Conservation (phyloP, 148 eudicot species). For the Silene conica region DNA sequence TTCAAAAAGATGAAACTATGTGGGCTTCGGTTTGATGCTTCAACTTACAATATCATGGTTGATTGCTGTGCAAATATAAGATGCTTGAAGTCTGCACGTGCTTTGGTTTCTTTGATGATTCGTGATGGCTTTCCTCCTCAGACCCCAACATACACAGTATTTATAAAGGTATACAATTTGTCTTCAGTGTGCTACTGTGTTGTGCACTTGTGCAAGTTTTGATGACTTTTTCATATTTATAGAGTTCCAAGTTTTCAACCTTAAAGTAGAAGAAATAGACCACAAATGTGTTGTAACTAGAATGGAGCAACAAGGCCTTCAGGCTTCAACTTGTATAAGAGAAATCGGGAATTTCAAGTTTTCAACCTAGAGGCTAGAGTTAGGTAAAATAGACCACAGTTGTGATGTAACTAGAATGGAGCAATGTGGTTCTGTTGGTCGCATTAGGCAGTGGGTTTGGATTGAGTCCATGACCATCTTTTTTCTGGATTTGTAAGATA, state of each 20-base stretch:
- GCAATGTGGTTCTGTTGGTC: not conserved
- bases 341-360: not conserved
- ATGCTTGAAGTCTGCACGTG: constrained; percentile 65
- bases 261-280: not conserved
- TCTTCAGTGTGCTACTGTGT: not conserved
- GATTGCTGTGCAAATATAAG: constrained; percentile 63
- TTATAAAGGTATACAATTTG: constrained; percentile 53
- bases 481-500: not conserved
- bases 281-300: not conserved
- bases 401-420: not conserved
- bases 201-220: not conserved
- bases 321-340: not conserved
- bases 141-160: constrained; percentile 49
- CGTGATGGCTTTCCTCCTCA: constrained; percentile 55
- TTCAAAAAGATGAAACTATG: constrained; percentile 54
- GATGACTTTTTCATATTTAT: not conserved
- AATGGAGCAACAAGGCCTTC: not conserved
- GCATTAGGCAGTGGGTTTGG: not conserved
- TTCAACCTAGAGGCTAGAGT: constrained; percentile 4
- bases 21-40: constrained; percentile 49
- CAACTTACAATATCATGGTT: constrained; percentile 72
- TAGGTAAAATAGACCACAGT: not conserved
- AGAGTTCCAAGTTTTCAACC: too few relatives aligned
- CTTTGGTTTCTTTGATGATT: constrained; percentile 64
- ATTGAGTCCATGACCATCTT: not conserved